These are phyloP conservation scores for Hanseniaspora singularis DNA, from an alignment of 805 yeast species.

Conservation along the genomic window DNA sequence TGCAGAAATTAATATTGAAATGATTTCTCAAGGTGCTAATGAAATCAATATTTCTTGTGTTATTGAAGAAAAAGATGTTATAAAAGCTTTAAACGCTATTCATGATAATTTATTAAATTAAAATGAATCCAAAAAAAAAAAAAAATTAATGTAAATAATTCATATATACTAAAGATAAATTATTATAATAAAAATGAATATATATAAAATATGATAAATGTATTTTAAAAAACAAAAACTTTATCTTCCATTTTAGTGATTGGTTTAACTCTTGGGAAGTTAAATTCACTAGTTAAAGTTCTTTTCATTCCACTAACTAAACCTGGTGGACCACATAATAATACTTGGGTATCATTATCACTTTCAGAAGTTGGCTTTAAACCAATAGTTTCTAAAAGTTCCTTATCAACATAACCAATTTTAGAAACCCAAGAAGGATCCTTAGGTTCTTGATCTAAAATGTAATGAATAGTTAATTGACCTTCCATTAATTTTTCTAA, in stretches of 20 bases:
- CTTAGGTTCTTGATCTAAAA: constrained; percentile 54
- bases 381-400: constrained; percentile 49
- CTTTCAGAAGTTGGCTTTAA: constrained; percentile 50
- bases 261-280: constrained; percentile 75
- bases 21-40: constrained; percentile 97
- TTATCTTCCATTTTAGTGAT: constrained; percentile 84
- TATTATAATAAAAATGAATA: neutral
- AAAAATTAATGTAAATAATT: neutral
- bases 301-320: constrained; percentile 78
- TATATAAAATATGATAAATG: neutral
- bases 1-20: constrained; percentile 84
- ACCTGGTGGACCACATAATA: constrained; percentile 90
- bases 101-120: constrained; percentile 48
- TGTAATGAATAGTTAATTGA: constrained; percentile 54
- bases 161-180: neutral
- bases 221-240: constrained; percentile 61
- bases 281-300: constrained; percentile 38
- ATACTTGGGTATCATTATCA: constrained; percentile 37
- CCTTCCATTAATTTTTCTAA: constrained; percentile 41
- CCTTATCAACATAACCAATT: constrained; percentile 69
- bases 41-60: constrained; percentile 96
- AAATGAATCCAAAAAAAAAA: neutral
- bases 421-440: constrained; percentile 59
- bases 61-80: constrained; percentile 67
- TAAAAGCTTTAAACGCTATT: constrained; percentile 74